phyloP scores from a whole-genome alignment of 2,329 filamentous ascomycete genomes.

The Botrytis squamosa region DNA sequence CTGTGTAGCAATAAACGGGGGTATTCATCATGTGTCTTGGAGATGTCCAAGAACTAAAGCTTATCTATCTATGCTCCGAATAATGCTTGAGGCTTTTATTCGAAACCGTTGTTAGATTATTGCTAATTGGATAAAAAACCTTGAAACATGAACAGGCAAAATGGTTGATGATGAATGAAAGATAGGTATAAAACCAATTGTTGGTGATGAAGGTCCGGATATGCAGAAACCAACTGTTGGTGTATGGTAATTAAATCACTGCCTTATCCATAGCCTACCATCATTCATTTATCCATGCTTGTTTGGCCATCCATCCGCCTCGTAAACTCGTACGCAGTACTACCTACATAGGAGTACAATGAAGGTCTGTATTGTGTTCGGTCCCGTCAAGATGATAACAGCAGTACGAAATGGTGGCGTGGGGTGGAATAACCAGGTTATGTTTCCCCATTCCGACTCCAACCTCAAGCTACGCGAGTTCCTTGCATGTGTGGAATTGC shows the following conservation, averaged over 20 bases:
- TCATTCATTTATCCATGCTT: neutral
- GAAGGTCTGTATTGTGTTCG: neutral
- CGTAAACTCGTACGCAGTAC: neutral
- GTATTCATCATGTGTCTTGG: neutral
- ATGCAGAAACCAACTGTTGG: slow-evolving; percentile 7
- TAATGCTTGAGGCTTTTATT: neutral
- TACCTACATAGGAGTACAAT: neutral
- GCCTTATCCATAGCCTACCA: neutral
- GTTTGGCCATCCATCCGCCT: neutral
- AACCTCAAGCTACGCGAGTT: neutral
- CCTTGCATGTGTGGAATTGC: neutral
- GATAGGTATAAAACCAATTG: neutral
- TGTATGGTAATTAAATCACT: neutral
- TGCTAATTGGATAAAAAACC: neutral
- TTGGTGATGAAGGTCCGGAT: neutral
- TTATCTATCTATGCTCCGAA: neutral
- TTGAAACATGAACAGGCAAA: neutral
- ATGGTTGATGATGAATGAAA: neutral
- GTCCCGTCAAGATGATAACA: neutral
- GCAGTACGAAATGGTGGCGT: neutral
- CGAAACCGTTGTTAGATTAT: neutral
- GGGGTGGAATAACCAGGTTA: neutral
- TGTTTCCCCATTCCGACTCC: neutral
- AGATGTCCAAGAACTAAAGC: neutral
- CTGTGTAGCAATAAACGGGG: neutral